Evolutionary conservation across 2,329 filamentous ascomycete species (phyloP).

Genomic region (Pseudogymnoascus sp.): DNA sequence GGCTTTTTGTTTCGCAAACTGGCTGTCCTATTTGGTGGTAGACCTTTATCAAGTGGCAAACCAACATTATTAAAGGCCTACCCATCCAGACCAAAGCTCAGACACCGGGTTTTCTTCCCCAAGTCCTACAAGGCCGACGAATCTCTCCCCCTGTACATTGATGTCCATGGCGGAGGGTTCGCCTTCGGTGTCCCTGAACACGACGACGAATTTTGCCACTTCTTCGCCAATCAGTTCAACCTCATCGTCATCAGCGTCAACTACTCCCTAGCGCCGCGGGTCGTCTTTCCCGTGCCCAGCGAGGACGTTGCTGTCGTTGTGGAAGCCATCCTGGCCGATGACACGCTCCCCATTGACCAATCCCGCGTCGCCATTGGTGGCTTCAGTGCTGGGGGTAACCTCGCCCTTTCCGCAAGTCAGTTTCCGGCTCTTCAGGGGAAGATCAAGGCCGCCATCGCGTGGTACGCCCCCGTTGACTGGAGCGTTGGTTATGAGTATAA

Average conservation of each 20-base stretch:
- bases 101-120: constrained; percentile 35
- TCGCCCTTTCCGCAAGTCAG: constrained; percentile 37
- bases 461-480: constrained; percentile 41
- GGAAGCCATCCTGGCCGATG: constrained; percentile 36
- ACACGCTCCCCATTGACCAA: constrained; percentile 39
- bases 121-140: constrained; percentile 27
- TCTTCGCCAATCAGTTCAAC: constrained; percentile 34
- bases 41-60: constrained; percentile 12
- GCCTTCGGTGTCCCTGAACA: constrained; percentile 36
- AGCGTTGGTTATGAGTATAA: constrained; percentile 28
- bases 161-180: constrained; percentile 48
- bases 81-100: constrained; percentile 22
- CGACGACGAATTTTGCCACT: constrained; percentile 41
- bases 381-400: constrained; percentile 46
- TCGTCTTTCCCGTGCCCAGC: constrained; percentile 38
- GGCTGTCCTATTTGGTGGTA: not conserved
- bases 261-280: constrained; percentile 41
- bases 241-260: constrained; percentile 42
- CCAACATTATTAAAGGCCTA: constrained; percentile 24
- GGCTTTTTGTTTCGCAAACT: not conserved
- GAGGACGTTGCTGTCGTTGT: constrained; percentile 41
- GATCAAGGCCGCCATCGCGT: constrained; percentile 33
- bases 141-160: constrained; percentile 37
- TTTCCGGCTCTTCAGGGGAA: constrained; percentile 28
- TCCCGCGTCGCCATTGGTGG: constrained; percentile 37